phyloP scores from a whole-genome alignment of 129 eudicot species.

The Mikania micrantha region DNA sequence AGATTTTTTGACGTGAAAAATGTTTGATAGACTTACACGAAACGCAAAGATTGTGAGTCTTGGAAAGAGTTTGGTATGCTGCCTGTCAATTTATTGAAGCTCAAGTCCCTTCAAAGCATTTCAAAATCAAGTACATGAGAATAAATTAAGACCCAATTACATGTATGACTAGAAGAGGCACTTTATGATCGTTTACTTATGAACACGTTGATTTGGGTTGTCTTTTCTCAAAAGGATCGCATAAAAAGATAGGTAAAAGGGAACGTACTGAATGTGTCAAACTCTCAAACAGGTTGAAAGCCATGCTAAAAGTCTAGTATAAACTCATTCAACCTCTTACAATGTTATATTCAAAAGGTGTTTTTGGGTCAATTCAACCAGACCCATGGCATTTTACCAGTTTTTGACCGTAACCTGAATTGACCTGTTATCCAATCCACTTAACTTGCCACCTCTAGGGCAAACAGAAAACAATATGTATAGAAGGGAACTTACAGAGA shows the following conservation, averaged over 20 bases:
- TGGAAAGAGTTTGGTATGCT: conserved; percentile 48
- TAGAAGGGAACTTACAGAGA: conserved; percentile 41
- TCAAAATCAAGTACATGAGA: conserved; percentile 2
- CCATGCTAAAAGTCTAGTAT: not conserved
- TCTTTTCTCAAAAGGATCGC: not conserved
- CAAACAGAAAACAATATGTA: not conserved
- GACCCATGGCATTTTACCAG: not conserved
- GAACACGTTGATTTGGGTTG: not conserved
- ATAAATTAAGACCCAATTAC: not conserved
- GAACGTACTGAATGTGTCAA: not conserved
- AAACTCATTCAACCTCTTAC: not conserved
- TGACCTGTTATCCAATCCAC: not conserved
- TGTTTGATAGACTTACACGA: conserved; percentile 46
- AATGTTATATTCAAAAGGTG: not conserved
- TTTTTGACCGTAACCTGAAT: not conserved
- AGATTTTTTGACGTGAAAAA: not conserved
- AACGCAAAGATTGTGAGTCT: conserved; percentile 39
- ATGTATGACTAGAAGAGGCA: not conserved
- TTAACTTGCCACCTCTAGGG: not conserved
- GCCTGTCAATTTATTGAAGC: conserved; percentile 71
- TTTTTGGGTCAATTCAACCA: not conserved
- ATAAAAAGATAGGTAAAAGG: not conserved
- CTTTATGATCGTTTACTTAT: not conserved
- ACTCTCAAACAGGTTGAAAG: not conserved
- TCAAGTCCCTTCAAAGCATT: conserved; percentile 55